phyloP scores from a whole-genome alignment of 495 filamentous ascomycete species.

The Penicillium canescens region DNA sequence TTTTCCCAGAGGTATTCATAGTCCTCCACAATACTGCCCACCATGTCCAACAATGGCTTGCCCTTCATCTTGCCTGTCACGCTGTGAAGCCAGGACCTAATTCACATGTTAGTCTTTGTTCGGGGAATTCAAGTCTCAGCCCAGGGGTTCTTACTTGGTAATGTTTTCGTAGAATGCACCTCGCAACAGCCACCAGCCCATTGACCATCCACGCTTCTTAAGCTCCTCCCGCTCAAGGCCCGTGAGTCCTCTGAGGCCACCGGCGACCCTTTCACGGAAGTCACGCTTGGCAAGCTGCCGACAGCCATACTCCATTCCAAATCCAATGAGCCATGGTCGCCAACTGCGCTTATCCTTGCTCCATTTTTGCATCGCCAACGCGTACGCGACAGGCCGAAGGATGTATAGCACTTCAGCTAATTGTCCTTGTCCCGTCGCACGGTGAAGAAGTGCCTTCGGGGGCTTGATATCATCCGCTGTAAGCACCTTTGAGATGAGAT shows the following conservation, averaged over 20 bases:
- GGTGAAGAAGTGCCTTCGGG: slow-evolving; percentile 76
- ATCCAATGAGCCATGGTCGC: slow-evolving; percentile 87
- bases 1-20: slow-evolving; percentile 98
- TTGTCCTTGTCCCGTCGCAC: slow-evolving; percentile 66
- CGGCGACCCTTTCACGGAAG: slow-evolving; percentile 64
- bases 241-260: slow-evolving; percentile 70
- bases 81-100: slow-evolving; percentile 59
- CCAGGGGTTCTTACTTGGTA: slow-evolving; percentile 60
- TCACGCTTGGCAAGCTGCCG: slow-evolving; percentile 77
- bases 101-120: slow-evolving; percentile 29
- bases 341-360: slow-evolving; percentile 64
- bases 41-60: slow-evolving; percentile 74
- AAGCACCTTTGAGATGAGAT: slow-evolving; percentile 86
- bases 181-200: slow-evolving; percentile 93
- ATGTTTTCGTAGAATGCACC: slow-evolving; percentile 95
- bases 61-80: slow-evolving; percentile 67
- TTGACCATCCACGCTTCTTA: slow-evolving; percentile 78
- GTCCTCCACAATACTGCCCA: slow-evolving; percentile 84
- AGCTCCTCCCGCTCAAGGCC: slow-evolving; percentile 87
- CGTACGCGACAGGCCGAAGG: slow-evolving; percentile 84
- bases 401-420: slow-evolving; percentile 89
- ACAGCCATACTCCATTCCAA: slow-evolving; percentile 84
- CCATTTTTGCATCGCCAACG: slow-evolving; percentile 75
- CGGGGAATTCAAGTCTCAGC: neutral
- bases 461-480: slow-evolving; percentile 96